Base-by-base conservation (phyloP, 2,329 filamentous ascomycete genomes). In the Aspergillus aculeatinus region DNA sequence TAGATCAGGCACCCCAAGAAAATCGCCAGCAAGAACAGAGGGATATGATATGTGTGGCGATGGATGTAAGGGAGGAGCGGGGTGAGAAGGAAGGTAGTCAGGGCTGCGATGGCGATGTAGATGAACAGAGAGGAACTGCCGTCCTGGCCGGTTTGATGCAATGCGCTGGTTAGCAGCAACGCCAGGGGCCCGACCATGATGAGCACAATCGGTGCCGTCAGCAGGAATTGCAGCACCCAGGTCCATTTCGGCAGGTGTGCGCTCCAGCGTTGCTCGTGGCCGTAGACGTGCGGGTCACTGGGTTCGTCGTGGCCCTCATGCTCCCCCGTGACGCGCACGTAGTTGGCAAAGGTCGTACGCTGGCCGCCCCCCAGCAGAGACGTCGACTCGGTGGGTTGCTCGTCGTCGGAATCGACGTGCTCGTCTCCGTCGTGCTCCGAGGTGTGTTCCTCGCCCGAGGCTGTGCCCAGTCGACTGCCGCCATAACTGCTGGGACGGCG, bases 51-150 rank as follows among this genome's bases (percentile, higher is more conserved):
- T 1, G 89, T 91, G 64, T 95, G 86, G 48, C 94, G 89, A 73
- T 98, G 93, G 47, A 96, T 82, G 72, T 96, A 96, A 0, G 95
- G 95, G 0, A 88, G 84, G 2, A 92, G 74, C 0, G 95, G 95
- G 0, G 91, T 79, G 19, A 97, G 77, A 0, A 96, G 72, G 1
- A 96, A 72, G 1, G 91, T 84, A 12, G 87, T 87, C 63, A 94
- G 82, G 6, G 82, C 71, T 0, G 89, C 87, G 48, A 92, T 83
- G 39, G 86, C 75, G 14, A 96, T 72, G 73, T 96, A 92, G 5
- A 92, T 87, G 7, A 86, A 75, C 16, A 96, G 77, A 19, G 89
- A 80, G 39, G 86, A 83, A 63, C 87, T 90, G 2, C 95, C 95
- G 73, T 99, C 95, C 2, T 90, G 85, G 6, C 90, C 89, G 0